These are phyloP conservation scores for Rutstroemia sp. DNA, from an alignment of 2,329 filamentous ascomycete genomes.

Conservation along the genomic window DNA sequence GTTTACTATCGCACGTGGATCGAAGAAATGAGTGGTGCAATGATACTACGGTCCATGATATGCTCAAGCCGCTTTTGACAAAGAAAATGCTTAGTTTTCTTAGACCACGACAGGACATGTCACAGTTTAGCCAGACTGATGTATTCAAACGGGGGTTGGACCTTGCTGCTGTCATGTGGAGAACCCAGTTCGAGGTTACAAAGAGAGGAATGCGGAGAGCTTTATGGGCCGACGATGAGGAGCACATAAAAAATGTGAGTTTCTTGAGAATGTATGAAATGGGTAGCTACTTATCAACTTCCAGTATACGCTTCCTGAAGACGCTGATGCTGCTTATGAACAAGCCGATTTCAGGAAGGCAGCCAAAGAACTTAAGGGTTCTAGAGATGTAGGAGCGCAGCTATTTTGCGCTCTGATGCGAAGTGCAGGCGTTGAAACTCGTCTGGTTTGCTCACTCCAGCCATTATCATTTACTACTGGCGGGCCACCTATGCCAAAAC, in stretches of 20 bases:
- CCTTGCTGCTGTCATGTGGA: slow-evolving; percentile 60
- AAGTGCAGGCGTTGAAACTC: slow-evolving; percentile 69
- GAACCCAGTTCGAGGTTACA: slow-evolving; percentile 60
- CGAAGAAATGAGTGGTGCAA: slow-evolving; percentile 87
- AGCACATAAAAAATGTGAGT: slow-evolving; percentile 51
- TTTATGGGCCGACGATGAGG: slow-evolving; percentile 65
- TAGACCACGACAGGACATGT: slow-evolving; percentile 57
- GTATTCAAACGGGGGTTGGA: slow-evolving; percentile 75
- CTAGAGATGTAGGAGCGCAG: slow-evolving; percentile 83
- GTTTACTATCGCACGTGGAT: slow-evolving; percentile 70
- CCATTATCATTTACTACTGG: slow-evolving; percentile 45
- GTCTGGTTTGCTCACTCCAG: slow-evolving; percentile 87
- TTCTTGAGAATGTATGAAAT: background rate
- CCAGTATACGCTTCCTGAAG: slow-evolving; percentile 21
- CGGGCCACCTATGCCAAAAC: slow-evolving; percentile 34
- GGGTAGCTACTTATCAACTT: slow-evolving; percentile 14
- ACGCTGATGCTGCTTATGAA: slow-evolving; percentile 58
- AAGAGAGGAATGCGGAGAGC: slow-evolving; percentile 62
- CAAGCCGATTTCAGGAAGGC: slow-evolving; percentile 63
- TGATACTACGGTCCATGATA: slow-evolving; percentile 57
- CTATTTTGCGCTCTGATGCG: slow-evolving; percentile 84
- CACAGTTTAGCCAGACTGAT: slow-evolving; percentile 69
- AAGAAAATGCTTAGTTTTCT: slow-evolving; percentile 60
- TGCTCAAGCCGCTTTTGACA: slow-evolving; percentile 57
- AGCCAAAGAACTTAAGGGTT: slow-evolving; percentile 65